Evolutionary conservation across 768 basidiomycete genomes (phyloP).

Genomic region (Clitopilus hobsonii): DNA sequence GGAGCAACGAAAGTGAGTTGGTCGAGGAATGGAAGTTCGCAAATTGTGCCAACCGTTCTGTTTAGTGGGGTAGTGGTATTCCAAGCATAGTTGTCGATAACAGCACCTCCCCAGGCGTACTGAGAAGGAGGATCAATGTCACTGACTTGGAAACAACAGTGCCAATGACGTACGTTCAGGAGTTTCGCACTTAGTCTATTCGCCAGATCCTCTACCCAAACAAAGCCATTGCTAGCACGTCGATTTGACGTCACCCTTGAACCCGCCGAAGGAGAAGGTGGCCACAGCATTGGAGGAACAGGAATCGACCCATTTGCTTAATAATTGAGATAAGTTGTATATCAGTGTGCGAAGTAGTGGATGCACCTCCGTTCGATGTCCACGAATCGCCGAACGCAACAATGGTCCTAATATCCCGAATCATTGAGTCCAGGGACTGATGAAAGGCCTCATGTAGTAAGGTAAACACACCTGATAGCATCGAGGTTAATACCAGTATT

Average conservation of each 20-base stretch:
- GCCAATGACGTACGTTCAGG: constrained; percentile 16
- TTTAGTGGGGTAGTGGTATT: constrained; percentile 25
- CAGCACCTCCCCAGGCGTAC: constrained; percentile 29
- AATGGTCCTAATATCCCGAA: constrained; percentile 17
- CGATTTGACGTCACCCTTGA: constrained; percentile 20
- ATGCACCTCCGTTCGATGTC: constrained; percentile 23
- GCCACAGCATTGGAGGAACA: constrained; percentile 24
- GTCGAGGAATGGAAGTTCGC: no score
- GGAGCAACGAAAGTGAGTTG: no score
- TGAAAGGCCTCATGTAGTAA: not conserved
- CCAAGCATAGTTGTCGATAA: constrained; percentile 28
- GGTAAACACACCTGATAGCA: constrained; percentile 16
- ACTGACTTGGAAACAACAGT: not conserved
- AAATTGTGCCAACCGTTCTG: constrained; percentile 10
- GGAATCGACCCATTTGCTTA: constrained; percentile 27
- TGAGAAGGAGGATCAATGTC: constrained; percentile 2
- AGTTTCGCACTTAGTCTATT: constrained; percentile 24
- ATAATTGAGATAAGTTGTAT: not conserved
- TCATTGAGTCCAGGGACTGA: no score
- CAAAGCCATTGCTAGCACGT: constrained; percentile 25
- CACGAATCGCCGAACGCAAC: constrained; percentile 27
- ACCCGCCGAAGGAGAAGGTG: constrained; percentile 26
- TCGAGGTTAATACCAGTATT: constrained; percentile 21
- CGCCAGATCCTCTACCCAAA: constrained; percentile 26
- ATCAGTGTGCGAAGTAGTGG: not conserved